Base-by-base conservation (phyloP, 495 filamentous ascomycete genomes). In the Penicillium riverlandense region DNA sequence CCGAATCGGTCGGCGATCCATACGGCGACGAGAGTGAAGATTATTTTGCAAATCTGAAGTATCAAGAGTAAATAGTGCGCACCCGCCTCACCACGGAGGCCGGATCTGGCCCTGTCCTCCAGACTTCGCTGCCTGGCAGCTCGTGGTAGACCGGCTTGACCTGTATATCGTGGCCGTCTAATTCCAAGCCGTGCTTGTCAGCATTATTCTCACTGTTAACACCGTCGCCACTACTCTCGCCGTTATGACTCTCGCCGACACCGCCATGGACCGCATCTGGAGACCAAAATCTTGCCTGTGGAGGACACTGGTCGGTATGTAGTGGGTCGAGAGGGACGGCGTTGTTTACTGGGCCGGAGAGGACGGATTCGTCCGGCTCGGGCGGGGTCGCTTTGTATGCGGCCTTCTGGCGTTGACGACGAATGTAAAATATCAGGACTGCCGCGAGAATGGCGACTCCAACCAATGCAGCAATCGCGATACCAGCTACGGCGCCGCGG, bases 401-500 rank as follows among this genome's bases (percentile, higher is more conserved):
- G 8, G 38, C 30, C 31, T 49, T 52, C 34, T 55, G 52, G 15
- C 48, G 45, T 32, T 55, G 52, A 14, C 53, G 49, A 14, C 45
- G 49, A 28, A 49, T 48, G 33, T 43, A 55, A 34, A 52, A 49
- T 29, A 52, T 35, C 3, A 57, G 15, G 1, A 48, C 15, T 8
- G 34, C 47, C 2, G 47, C 45, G 6, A 63, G 31, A 16, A 61
- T 12, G 11, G 44, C 35, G 27, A 56, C 35, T 16, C 49, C 52
- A 31, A 50, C 45, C 5, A 54, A 34, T 28, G 55, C 43, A 1
- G 45, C 52, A 32, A 61, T 52, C 4, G 52, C 54, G 33, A 52
- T 61, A 38, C 57, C 59, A 37, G 58, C 47, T 31, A 61, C 44
- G 14, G 50, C 49, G 9, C 54, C 54, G 4, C 32, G 42, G 32